These are phyloP conservation scores for Lichtheimia ornata DNA, from an alignment of 371 early-diverging fungal genomes.

Conservation along the genomic window DNA sequence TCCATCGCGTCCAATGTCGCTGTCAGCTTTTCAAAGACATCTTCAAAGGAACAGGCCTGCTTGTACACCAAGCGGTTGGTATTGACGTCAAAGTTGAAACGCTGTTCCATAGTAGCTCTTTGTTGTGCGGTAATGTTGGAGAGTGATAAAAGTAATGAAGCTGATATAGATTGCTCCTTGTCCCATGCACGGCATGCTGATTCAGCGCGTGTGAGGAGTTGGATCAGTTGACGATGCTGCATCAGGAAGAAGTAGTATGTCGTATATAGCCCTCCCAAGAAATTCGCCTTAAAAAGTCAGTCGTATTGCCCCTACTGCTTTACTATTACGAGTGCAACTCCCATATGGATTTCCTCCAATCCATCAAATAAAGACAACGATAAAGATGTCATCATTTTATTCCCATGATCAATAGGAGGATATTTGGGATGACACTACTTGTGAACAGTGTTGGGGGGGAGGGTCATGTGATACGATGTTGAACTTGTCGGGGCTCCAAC, in stretches of 20 bases:
- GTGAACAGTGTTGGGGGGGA: no score
- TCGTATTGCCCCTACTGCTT: no score
- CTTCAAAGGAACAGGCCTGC: constrained; percentile 6
- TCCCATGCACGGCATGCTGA: constrained; percentile 10
- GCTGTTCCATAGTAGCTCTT: constrained; percentile 1
- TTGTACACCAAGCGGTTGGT: constrained; percentile 6
- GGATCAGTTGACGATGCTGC: constrained; percentile 9
- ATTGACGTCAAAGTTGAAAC: neutral
- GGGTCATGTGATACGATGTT: no score
- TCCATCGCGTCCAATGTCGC: neutral
- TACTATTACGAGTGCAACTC: no score
- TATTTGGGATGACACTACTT: no score
- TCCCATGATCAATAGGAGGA: no score
- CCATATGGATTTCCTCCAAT: no score
- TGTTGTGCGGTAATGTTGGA: constrained; percentile 6
- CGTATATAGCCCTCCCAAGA: no score
- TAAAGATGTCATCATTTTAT: no score
- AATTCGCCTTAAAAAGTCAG: no score
- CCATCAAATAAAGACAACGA: no score
- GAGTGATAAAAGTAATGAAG: constrained; percentile 9
- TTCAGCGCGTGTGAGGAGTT: constrained; percentile 16
- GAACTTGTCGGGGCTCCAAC: no score
- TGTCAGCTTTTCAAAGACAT: neutral
- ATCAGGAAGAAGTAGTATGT: neutral
- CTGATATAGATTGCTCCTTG: constrained; percentile 6